Percentiles rank a stretch among this genome's conserved stretches.
Conservation (phyloP, 352 stramenopile species). For the Poterioochromonas sp. region DNA sequence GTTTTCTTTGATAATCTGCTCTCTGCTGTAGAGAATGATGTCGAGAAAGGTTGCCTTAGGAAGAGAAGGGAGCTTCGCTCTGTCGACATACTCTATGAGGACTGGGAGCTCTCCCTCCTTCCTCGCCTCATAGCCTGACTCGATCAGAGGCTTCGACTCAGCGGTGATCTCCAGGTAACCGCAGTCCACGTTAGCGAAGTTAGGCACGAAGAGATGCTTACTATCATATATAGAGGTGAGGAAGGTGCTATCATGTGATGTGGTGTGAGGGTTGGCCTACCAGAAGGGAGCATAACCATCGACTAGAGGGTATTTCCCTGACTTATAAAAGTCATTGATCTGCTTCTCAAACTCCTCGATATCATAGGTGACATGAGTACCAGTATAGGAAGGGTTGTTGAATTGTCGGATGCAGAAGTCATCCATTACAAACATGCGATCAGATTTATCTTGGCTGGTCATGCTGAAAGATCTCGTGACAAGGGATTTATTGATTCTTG, state of each 20-base stretch:
- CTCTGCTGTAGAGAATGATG: conserved; percentile 72
- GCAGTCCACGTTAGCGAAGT: conserved; percentile 62
- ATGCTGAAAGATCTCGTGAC: no score
- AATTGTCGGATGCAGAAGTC: conserved; percentile 12
- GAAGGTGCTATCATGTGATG: not conserved
- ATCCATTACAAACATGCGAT: conserved; percentile 22
- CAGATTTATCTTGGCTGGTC: no score
- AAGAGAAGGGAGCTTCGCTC: conserved; percentile 57
- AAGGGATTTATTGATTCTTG: no score
- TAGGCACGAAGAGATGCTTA: conserved; percentile 77
- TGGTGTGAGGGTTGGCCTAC: not conserved
- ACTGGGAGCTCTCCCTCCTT: conserved; percentile 62
- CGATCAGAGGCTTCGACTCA: conserved; percentile 58
- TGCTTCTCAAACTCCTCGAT: not conserved
- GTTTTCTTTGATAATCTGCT: conserved; percentile 73
- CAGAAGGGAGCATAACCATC: conserved; percentile 71
- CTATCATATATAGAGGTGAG: not conserved
- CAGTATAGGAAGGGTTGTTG: conserved; percentile 23
- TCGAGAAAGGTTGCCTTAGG: conserved; percentile 61
- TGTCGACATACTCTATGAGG: conserved; percentile 68
- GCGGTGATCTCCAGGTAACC: conserved; percentile 57
- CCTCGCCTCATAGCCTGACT: conserved; percentile 64
- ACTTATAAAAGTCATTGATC: not conserved
- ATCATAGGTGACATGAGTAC: conserved; percentile 19
- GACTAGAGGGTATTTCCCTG: conserved; percentile 29